Base-by-base conservation (phyloP, 768 basidiomycete genomes). In the Pulveroboletus sp. region DNA sequence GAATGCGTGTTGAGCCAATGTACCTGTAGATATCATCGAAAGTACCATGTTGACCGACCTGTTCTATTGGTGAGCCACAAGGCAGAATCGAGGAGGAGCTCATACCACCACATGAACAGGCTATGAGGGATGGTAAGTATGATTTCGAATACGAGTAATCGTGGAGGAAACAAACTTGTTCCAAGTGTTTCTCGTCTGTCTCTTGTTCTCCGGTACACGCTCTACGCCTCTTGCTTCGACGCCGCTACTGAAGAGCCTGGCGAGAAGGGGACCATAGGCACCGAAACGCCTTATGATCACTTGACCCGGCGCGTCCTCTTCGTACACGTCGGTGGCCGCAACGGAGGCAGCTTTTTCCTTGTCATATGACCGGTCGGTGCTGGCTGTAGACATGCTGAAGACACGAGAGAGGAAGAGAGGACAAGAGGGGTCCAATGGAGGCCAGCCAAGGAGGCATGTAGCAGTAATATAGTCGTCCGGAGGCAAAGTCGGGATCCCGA, bases 141-240 rank as follows among this genome's bases (percentile, higher is more conserved):
- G 38, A 15, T 14, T 21, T 21, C 14, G 5, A 30, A 39, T 17
- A 15, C 12, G 33, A 50, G 10, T 8, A 21, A 38, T 49, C n/a
- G 39, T 39, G n/a, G 33, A 35, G 15, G 33, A 36, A 5, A 67
- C 69, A 38, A 42, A 72, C 72, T 75, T 73, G 57, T 75, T 76
- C 71, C 74, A 75, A 14, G 69, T 56, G 50, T 76, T 72, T 49
- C 74, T 75, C 1, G 54, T 63, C 44, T 73, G 71, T 51, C 76
- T 57, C 61, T 78, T 71, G 49, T 73, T 61, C 57, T 80, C 79
- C 15, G 75, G 76, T 0, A 80, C 75, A 11, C 79, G 74, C 53
- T 80, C 79, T 6, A 81, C 75, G n/a, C 79, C 79, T 60, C 76
- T 65, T 5, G 77, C 77, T 60, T 81, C 79, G n/a, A 80, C 75